Evolutionary conservation across 2,329 filamentous ascomycete species (phyloP).

Genomic region (Claviceps purpurea): DNA sequence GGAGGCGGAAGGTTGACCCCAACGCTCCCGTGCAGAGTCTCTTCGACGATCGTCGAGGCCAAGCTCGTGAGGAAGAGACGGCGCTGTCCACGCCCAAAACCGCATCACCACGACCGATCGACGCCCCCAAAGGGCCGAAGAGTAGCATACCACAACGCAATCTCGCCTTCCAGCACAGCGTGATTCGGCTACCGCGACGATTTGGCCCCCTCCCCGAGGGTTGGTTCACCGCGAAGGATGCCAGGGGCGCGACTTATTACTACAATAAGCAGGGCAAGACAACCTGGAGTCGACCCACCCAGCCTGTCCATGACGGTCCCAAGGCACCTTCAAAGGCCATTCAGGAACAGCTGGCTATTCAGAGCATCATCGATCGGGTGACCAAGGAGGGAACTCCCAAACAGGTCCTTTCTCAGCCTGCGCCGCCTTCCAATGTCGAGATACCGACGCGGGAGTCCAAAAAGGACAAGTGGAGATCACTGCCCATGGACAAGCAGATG

Average conservation of each 20-base stretch:
- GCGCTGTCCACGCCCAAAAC: constrained; percentile 25
- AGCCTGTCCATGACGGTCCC: constrained; percentile 49
- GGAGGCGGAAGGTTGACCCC: constrained; percentile 72
- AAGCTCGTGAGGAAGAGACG: constrained; percentile 28
- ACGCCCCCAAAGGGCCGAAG: constrained; percentile 45
- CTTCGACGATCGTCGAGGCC: constrained; percentile 47
- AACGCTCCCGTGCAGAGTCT: constrained; percentile 43
- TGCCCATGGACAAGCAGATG: constrained; percentile 75
- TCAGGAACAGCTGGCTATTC: constrained; percentile 57
- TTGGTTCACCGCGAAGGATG: constrained; percentile 68
- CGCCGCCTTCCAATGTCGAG: constrained; percentile 36
- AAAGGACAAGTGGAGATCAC: constrained; percentile 57
- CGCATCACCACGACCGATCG: constrained; percentile 30
- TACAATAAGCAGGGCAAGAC: constrained; percentile 67
- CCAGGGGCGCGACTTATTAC: constrained; percentile 66
- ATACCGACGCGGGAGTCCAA: constrained; percentile 44
- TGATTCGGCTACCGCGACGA: constrained; percentile 40
- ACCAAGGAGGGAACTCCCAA: constrained; percentile 51
- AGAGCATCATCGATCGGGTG: constrained; percentile 76
- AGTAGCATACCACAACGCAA: constrained; percentile 45
- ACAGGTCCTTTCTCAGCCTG: constrained; percentile 46
- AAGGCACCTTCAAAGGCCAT: constrained; percentile 51
- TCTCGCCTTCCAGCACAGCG: constrained; percentile 34
- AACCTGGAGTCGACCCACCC: constrained; percentile 69
- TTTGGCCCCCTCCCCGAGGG: constrained; percentile 55